Conservation (phyloP, 805 yeast genomes). For the Schwanniomyces vanrijiae region DNA sequence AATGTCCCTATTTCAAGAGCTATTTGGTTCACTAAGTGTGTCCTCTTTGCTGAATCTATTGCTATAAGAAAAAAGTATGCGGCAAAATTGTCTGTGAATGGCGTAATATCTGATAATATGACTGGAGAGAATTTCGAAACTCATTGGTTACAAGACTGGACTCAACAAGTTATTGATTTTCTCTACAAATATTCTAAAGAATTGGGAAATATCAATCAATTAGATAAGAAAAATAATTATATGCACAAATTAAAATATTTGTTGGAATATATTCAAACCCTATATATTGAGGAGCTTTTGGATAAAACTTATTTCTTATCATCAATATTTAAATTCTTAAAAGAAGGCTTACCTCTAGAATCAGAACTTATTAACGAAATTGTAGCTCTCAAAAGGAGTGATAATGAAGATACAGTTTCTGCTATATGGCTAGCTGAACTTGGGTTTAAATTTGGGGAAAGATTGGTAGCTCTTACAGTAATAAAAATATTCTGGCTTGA, state of each 20-base stretch:
- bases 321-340: conserved; percentile 60
- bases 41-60: conserved; percentile 69
- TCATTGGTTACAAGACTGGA: conserved; percentile 86
- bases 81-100: conserved; percentile 11
- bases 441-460: conserved; percentile 34
- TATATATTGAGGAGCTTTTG: conserved; percentile 68
- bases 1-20: conserved; percentile 79
- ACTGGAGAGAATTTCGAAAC: conserved; percentile 38
- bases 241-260: conserved; percentile 57
- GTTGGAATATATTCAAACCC: conserved; percentile 56
- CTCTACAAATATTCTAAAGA: conserved; percentile 52
- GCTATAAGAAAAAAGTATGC: conserved; percentile 32
- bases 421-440: conserved; percentile 12
- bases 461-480: conserved; percentile 43
- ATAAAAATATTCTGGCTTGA: conserved; percentile 73
- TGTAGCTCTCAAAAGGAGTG: conserved; percentile 15
- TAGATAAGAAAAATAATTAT: conserved; percentile 41
- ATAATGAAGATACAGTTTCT: conserved; percentile 21
- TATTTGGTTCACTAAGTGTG: conserved; percentile 87
- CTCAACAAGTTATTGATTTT: conserved; percentile 72
- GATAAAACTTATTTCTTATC: conserved; percentile 61
- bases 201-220: conserved; percentile 19
- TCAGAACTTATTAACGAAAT: conserved; percentile 22
- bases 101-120: conserved; percentile 3
- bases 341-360: conserved; percentile 32